Conservation (phyloP, 2,329 filamentous ascomycete species). For the Xylaria sp. region DNA sequence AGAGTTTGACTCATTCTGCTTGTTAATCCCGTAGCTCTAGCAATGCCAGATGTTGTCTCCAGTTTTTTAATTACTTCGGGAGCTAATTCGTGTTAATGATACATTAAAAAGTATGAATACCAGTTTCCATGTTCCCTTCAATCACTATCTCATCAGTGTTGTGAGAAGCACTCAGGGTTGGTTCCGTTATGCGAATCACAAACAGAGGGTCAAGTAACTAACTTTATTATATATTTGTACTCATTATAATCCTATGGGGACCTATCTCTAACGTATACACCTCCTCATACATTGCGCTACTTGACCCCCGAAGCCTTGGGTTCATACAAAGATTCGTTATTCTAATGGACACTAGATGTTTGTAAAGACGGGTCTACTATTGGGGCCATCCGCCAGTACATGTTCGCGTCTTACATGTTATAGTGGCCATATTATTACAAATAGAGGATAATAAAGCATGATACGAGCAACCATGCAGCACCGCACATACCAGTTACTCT, state of each 20-base stretch:
- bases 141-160: too few relatives aligned
- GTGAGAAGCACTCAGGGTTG: too few relatives aligned
- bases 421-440: background rate
- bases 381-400: background rate
- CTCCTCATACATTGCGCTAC: background rate
- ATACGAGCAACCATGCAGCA: background rate
- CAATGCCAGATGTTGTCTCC: background rate
- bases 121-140: too few relatives aligned
- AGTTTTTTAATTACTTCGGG: background rate
- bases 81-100: background rate
- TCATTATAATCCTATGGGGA: too few relatives aligned
- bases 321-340: background rate
- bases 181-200: too few relatives aligned
- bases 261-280: background rate
- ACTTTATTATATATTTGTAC: too few relatives aligned
- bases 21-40: background rate
- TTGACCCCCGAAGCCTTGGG: background rate
- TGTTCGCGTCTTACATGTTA: background rate
- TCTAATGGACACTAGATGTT: background rate
- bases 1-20: constrained; percentile 17
- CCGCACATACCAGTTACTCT: background rate
- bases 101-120: background rate
- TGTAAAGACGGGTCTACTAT: background rate
- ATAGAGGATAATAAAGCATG: background rate
- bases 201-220: too few relatives aligned